phyloP scores from a whole-genome alignment of 331 rosid genomes.

The Acacia pycnantha region DNA sequence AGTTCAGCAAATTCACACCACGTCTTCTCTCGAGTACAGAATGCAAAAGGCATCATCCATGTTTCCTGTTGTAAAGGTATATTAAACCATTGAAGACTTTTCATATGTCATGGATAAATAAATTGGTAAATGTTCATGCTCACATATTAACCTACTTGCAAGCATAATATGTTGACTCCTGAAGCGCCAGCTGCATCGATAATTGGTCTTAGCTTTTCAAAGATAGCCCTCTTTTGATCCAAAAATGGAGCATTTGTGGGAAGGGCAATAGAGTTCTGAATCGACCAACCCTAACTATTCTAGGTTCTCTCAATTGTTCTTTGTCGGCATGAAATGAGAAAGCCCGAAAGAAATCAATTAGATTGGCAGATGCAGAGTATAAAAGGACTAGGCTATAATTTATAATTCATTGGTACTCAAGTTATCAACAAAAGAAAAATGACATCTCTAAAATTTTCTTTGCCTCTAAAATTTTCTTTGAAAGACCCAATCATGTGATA shows the following conservation, averaged over 20 bases:
- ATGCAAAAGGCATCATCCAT: conserved; percentile 98
- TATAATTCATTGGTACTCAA: not conserved
- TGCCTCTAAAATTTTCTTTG: too few species aligned
- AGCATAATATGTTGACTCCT: conserved; percentile 87
- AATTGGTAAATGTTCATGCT: conserved; percentile 13
- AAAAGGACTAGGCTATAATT: not conserved
- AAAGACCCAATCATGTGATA: not conserved
- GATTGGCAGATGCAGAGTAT: conserved; percentile 5
- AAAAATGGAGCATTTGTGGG: conserved; percentile 72
- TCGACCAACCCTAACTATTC: conserved; percentile 84
- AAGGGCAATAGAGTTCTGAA: conserved; percentile 79
- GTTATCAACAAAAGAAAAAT: not conserved
- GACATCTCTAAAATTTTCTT: not conserved
- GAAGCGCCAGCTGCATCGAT: conserved; percentile 84
- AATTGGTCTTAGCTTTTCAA: conserved; percentile 66
- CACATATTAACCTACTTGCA: conserved; percentile 59
- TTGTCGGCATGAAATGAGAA: conserved; percentile 67
- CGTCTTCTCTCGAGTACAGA: conserved; percentile 85
- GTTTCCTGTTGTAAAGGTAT: conserved; percentile 60
- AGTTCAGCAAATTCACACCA: conserved; percentile 99
- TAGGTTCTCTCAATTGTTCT: conserved; percentile 71
- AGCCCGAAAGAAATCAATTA: conserved; percentile 53
- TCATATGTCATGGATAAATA: conserved; percentile 14
- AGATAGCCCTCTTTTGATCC: conserved; percentile 78
- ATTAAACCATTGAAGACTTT: not conserved